A percentile compares a stretch with the other conserved stretches of the same genome.
Conservation (phyloP, 805 yeast genomes). For the Ogataea angusta region DNA sequence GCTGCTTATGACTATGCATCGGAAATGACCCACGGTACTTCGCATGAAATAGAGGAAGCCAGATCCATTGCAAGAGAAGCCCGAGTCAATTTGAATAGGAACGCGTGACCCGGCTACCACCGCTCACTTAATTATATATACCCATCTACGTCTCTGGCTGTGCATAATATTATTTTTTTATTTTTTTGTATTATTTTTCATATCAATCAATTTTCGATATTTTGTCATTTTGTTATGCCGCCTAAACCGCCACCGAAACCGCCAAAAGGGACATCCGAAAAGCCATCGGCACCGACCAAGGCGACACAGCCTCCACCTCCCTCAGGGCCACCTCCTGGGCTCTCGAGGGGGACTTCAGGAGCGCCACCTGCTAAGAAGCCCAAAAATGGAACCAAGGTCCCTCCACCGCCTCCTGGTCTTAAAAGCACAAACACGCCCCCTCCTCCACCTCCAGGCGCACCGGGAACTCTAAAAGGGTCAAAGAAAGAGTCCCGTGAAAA, state of each 20-base stretch:
- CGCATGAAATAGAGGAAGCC: constrained; percentile 87
- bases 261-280: background rate
- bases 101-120: background rate
- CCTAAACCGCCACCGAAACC: constrained; percentile 16
- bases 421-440: constrained; percentile 1
- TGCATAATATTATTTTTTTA: constrained; percentile 1
- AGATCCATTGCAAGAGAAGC: constrained; percentile 79
- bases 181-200: constrained; percentile 6
- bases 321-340: constrained; percentile 4
- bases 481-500: constrained; percentile 9
- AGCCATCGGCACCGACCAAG: background rate
- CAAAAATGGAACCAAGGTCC: constrained; percentile 23
- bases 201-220: constrained; percentile 1
- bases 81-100: constrained; percentile 44
- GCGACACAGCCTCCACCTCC: constrained; percentile 14
- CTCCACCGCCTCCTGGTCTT: constrained; percentile 35
- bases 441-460: constrained; percentile 32
- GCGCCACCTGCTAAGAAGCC: constrained; percentile 22
- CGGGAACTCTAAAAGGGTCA: background rate
- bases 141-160: background rate
- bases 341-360: constrained; percentile 2
- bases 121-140: background rate
- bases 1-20: constrained; percentile 72
- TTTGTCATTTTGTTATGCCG: constrained; percentile 8
- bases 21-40: constrained; percentile 68